These are phyloP conservation scores for Rubia peregrina DNA, from an alignment of 305 asterid species.

Conservation along the genomic window DNA sequence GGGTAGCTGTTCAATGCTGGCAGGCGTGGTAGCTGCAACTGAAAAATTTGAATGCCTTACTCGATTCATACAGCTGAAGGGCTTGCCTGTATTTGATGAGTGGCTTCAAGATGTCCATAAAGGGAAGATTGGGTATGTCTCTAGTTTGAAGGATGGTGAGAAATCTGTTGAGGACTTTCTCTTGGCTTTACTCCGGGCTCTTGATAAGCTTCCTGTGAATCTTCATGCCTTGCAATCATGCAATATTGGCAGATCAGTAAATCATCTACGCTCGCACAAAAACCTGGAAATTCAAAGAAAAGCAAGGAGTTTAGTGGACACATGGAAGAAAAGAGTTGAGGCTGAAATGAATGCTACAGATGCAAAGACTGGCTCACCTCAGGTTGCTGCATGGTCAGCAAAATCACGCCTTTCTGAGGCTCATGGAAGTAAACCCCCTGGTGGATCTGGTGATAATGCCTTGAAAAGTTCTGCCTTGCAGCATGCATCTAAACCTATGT, in stretches of 20 bases:
- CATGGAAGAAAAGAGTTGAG: constrained; percentile 77
- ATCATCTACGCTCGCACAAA: constrained; percentile 60
- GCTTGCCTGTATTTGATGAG: constrained; percentile 68
- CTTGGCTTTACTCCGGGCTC: constrained; percentile 60
- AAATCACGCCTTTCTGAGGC: constrained; percentile 49
- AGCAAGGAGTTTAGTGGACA: constrained; percentile 59
- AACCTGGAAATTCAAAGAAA: constrained; percentile 62
- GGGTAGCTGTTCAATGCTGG: constrained; percentile 61
- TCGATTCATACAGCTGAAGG: constrained; percentile 70
- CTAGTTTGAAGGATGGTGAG: constrained; percentile 30
- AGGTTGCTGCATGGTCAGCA: constrained; percentile 40
- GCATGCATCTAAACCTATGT: constrained; percentile 40
- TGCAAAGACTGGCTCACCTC: constrained; percentile 48
- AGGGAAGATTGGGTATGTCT: constrained; percentile 44
- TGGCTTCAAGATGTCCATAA: constrained; percentile 96
- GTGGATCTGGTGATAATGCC: constrained; percentile 41
- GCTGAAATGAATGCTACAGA: constrained; percentile 61
- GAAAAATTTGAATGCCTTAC: constrained; percentile 75
- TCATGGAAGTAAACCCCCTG: constrained; percentile 42
- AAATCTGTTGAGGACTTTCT: constrained; percentile 58
- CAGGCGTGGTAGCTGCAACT: constrained; percentile 70
- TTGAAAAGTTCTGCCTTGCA: constrained; percentile 39
- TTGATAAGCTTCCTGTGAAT: constrained; percentile 68
- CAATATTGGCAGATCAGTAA: constrained; percentile 73
- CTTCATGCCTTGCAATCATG: constrained; percentile 67